Evolutionary conservation across 140 eudicot genomes (phyloP), one percentile per base, ranked within the genome.

Genomic region (Senecio squalidus): DNA sequence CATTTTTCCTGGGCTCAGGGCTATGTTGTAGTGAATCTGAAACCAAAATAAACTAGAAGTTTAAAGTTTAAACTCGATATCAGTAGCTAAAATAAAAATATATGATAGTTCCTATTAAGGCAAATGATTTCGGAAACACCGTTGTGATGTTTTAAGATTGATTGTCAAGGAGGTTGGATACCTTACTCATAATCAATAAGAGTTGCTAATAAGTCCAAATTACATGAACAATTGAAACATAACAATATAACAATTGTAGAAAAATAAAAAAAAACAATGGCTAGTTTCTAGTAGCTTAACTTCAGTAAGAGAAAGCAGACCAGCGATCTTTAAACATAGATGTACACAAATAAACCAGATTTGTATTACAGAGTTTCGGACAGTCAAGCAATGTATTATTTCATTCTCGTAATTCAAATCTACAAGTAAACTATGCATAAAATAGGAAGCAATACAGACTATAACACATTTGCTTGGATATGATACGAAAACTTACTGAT

Each of bases 321-420:
- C n/a, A n/a, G n/a, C n/a, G n/a, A n/a, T n/a, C n/a, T n/a, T n/a
- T n/a, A n/a, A n/a, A n/a, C n/a, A n/a, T n/a, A n/a, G n/a, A n/a
- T n/a, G 31, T 9, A 36, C 26, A 22, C 28, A 11, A 4, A 49
- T 5, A 51, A 64, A 64, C 39, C 49, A 52, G 70, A 23, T 34
- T 49, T 33, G 46, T n/a, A 60, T 24, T 27, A 22, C 34, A 17
- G 11, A 23, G 17, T 21, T 46, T 58, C 24, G 33, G 6, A 17
- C 5, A 60, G 54, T 50, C 62, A 61, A 9, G 10, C 41, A n/a
- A 60, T n/a, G 62, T 54, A 30, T 43, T 71, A 62, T 64, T 71
- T 24, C 31, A 16, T 18, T 71, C 13, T 0, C 5, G 15, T 43
- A 30, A 44, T 25, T 21, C 16, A 6, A 44, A 63, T 43, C 22